Conservation (phyloP, 306 rosid genomes). For the Mucuna pruriens region DNA sequence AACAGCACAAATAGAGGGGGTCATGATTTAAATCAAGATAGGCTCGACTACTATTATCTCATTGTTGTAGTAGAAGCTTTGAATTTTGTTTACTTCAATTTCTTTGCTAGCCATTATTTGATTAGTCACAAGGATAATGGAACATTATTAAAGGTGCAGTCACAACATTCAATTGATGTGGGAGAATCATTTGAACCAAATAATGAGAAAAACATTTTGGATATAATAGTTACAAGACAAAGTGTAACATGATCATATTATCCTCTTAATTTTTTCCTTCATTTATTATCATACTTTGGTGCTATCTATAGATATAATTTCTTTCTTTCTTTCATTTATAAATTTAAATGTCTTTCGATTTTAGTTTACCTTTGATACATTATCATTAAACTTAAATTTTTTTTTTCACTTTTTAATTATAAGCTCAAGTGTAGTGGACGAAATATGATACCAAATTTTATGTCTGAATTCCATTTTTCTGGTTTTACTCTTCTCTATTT, state of each 20-base stretch:
- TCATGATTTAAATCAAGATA: conserved; percentile 61
- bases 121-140: background rate
- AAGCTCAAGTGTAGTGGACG: background rate
- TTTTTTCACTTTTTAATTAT: background rate
- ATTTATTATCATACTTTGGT: background rate
- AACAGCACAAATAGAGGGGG: conserved; percentile 70
- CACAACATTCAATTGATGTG: conserved; percentile 2
- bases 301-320: background rate
- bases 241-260: background rate
- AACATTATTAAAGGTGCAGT: conserved; percentile 34
- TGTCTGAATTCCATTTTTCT: background rate
- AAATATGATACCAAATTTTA: background rate
- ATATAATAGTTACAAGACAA: background rate
- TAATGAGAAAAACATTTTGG: conserved; percentile 42
- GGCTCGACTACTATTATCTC: conserved; percentile 63
- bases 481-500: too few relatives aligned
- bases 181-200: conserved; percentile 8
- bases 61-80: conserved; percentile 56
- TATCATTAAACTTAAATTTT: background rate
- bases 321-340: background rate
- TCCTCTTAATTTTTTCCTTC: background rate
- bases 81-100: conserved; percentile 63
- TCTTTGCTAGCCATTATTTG: conserved; percentile 59
- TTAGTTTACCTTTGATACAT: background rate
- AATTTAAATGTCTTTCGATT: background rate